phyloP scores from a whole-genome alignment of 2,329 filamentous ascomycete genomes.

The Fusarium fujikuroi region DNA sequence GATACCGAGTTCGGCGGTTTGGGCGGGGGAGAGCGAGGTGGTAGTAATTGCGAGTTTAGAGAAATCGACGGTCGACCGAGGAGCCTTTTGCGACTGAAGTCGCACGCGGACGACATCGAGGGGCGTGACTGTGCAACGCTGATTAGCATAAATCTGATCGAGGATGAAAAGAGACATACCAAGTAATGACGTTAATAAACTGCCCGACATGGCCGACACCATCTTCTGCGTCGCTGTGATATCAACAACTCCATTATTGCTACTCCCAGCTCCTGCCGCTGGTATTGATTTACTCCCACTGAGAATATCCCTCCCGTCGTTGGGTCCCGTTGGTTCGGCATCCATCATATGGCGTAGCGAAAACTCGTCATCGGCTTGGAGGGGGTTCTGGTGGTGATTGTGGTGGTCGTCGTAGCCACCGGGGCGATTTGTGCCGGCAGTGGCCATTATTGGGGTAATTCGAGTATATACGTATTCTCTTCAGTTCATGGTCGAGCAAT shows the following conservation, averaged over 20 bases:
- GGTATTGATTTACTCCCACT: slow-evolving; percentile 16
- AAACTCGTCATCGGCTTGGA: slow-evolving; percentile 45
- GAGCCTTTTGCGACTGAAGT: slow-evolving; percentile 80
- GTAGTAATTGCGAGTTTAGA: slow-evolving; percentile 66
- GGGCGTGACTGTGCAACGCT: slow-evolving; percentile 76
- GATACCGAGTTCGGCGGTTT: slow-evolving; percentile 84
- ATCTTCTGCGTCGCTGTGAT: slow-evolving; percentile 91
- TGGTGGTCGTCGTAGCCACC: slow-evolving; percentile 36
- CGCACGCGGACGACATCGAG: slow-evolving; percentile 97
- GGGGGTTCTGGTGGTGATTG: slow-evolving; percentile 30
- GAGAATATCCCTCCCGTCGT: slow-evolving; percentile 12
- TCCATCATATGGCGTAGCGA: slow-evolving; percentile 46
- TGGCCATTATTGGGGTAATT: slow-evolving; percentile 36
- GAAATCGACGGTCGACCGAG: slow-evolving; percentile 63
- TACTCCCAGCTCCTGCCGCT: slow-evolving; percentile 11
- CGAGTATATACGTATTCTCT: slow-evolving; percentile 1
- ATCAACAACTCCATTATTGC: slow-evolving; percentile 60
- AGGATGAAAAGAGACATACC: slow-evolving; percentile 62
- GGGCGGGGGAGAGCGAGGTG: slow-evolving; percentile 73
- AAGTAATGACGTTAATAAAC: slow-evolving; percentile 86
- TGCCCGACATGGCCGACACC: slow-evolving; percentile 91
- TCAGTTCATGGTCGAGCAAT: slow-evolving; percentile 31
- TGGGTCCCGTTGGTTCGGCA: slow-evolving; percentile 23
- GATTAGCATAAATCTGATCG: slow-evolving; percentile 9
- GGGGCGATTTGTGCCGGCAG: slow-evolving; percentile 37